Conservation (phyloP, 2,329 filamentous ascomycete genomes). For the Claviceps fusiformis region DNA sequence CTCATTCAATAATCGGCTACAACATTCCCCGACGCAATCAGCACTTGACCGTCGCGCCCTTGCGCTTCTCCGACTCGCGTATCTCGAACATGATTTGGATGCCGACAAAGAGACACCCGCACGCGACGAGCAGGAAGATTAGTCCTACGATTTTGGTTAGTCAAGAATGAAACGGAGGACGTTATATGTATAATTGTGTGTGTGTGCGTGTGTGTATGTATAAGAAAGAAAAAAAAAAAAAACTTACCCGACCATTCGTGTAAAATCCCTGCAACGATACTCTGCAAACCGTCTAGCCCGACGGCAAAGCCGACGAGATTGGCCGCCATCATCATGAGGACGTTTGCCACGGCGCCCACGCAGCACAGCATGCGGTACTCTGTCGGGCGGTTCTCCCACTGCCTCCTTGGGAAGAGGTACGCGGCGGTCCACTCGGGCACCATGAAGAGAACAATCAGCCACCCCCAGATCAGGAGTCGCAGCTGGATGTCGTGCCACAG, state of each 20-base stretch:
- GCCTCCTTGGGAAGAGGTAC: constrained; percentile 56
- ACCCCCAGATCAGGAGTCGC: constrained; percentile 84
- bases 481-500: constrained; percentile 97
- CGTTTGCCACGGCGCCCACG: constrained; percentile 66
- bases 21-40: no score
- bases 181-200: no score
- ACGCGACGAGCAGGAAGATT: constrained; percentile 59
- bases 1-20: no score
- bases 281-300: constrained; percentile 74
- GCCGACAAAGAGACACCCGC: constrained; percentile 64
- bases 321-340: constrained; percentile 90
- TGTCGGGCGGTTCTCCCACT: constrained; percentile 57
- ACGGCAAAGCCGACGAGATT: constrained; percentile 94
- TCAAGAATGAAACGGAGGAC: no score
- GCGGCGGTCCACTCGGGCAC: constrained; percentile 69
- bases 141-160: no score
- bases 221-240: no score
- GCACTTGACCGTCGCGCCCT: constrained; percentile 74
- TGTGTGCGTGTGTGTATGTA: no score
- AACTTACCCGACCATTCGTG: constrained; percentile 60
- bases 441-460: constrained; percentile 90
- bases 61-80: constrained; percentile 68
- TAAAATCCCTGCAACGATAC: constrained; percentile 61
- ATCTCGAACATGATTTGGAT: constrained; percentile 96
- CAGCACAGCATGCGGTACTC: constrained; percentile 70